phyloP scores from a whole-genome alignment of 2,329 filamentous ascomycete species.

The Cephalotrichum gorgonifer region DNA sequence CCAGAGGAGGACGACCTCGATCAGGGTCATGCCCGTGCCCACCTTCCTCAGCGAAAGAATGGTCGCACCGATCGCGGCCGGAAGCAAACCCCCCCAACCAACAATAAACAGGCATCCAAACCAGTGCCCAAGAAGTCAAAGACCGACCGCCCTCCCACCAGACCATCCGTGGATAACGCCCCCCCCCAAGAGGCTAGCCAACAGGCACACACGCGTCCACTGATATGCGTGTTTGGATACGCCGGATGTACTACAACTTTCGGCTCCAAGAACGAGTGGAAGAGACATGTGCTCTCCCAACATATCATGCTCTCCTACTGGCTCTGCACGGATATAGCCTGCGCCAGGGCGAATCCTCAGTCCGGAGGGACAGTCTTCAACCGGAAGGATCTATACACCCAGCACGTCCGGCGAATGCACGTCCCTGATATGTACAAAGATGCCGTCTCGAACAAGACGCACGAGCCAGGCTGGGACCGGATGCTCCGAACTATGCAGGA shows the following conservation, averaged over 20 bases:
- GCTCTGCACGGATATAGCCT: slow-evolving; percentile 59
- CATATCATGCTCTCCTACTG: slow-evolving; percentile 68
- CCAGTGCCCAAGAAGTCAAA: not conserved
- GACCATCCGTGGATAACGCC: slow-evolving; percentile 33
- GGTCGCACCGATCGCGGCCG: not conserved
- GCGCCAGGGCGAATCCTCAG: slow-evolving; percentile 22
- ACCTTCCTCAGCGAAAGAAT: not conserved
- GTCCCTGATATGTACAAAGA: slow-evolving; percentile 34
- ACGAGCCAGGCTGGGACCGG: slow-evolving; percentile 15
- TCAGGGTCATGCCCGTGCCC: too few species aligned
- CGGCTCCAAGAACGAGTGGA: slow-evolving; percentile 87
- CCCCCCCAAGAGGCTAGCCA: slow-evolving; percentile 39
- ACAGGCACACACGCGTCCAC: slow-evolving; percentile 47
- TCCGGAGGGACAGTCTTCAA: slow-evolving; percentile 57
- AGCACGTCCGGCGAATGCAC: slow-evolving; percentile 84
- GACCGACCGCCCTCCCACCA: slow-evolving; percentile 1
- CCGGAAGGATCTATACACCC: slow-evolving; percentile 83
- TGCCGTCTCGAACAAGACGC: slow-evolving; percentile 24
- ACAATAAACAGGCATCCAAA: not conserved
- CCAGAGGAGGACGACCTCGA: not conserved
- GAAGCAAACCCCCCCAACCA: not conserved
- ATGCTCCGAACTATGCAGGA: slow-evolving; percentile 31
- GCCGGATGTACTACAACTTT: slow-evolving; percentile 70
- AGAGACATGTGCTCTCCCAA: slow-evolving; percentile 72
- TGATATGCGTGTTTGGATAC: slow-evolving; percentile 67